Evolutionary conservation across 129 eudicot genomes (phyloP).

Genomic region (Glebionis coronaria): DNA sequence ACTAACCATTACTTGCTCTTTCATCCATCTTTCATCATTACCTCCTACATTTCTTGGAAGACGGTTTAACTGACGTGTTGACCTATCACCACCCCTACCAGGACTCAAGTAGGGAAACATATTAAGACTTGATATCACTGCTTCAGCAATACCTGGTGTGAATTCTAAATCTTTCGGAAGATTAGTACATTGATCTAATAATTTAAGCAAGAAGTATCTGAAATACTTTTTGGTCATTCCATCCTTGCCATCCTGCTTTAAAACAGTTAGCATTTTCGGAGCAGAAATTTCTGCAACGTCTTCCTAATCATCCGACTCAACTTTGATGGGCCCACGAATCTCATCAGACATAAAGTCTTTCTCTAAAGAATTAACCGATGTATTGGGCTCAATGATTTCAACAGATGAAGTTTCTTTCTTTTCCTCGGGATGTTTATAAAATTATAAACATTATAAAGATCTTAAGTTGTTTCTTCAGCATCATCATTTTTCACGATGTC

Average conservation of each 20-base stretch:
- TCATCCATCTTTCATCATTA: conserved; percentile 68
- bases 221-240: conserved; percentile 62
- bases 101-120: conserved; percentile 54
- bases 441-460: conserved; percentile 82
- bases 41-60: conserved; percentile 49
- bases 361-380: conserved; percentile 31
- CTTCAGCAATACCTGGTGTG: conserved; percentile 42
- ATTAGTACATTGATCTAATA: conserved; percentile 55
- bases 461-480: conserved; percentile 73
- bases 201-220: conserved; percentile 88
- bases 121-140: conserved; percentile 27
- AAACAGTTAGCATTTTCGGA: conserved; percentile 49
- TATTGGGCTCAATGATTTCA: conserved; percentile 14
- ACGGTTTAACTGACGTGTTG: conserved; percentile 51
- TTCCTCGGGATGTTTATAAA: conserved; percentile 86
- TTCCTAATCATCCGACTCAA: conserved; percentile 97
- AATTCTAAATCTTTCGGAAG: conserved; percentile 66
- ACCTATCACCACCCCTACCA: conserved; percentile 57
- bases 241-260: conserved; percentile 48
- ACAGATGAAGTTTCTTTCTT: conserved; percentile 47
- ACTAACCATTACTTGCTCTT: conserved; percentile 37
- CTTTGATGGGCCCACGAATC: conserved; percentile 37
- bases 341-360: conserved; percentile 31
- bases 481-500: conserved; percentile 69
- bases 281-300: conserved; percentile 81